A percentile compares a stretch with the other conserved stretches of the same genome.
These are phyloP conservation scores for Stylonectria norvegica DNA, from an alignment of 2,329 filamentous ascomycete species.

Conservation along the genomic window DNA sequence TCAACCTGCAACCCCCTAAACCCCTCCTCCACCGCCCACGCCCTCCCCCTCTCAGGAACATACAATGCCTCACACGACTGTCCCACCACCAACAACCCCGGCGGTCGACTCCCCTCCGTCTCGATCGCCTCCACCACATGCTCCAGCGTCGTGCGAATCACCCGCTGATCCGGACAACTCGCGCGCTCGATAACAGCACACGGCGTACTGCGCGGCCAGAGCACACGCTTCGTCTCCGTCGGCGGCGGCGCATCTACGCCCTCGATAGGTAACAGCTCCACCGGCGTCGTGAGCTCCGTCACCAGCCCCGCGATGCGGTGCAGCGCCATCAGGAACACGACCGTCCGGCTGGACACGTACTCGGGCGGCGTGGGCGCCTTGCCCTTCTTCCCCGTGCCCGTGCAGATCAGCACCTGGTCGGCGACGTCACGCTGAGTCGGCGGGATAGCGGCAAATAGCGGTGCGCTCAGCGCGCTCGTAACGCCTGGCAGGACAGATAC, in stretches of 20 bases:
- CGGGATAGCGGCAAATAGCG: slow-evolving; percentile 84
- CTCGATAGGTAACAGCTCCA: slow-evolving; percentile 31
- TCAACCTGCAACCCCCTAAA: slow-evolving; percentile 67
- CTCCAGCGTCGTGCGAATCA: slow-evolving; percentile 81
- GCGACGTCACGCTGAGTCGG: slow-evolving; percentile 84
- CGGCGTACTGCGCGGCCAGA: slow-evolving; percentile 76
- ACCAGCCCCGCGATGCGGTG: slow-evolving; percentile 78
- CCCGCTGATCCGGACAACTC: slow-evolving; percentile 88
- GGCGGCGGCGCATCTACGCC: slow-evolving; percentile 15
- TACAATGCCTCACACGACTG: slow-evolving; percentile 76
- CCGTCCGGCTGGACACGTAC: slow-evolving; percentile 72
- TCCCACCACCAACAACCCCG: slow-evolving; percentile 83
- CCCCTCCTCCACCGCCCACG: slow-evolving; percentile 85
- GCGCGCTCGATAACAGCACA: slow-evolving; percentile 93
- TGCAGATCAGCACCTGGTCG: slow-evolving; percentile 94
- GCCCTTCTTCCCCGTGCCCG: slow-evolving; percentile 89
- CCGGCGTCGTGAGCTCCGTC: slow-evolving; percentile 58
- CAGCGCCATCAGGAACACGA: slow-evolving; percentile 92
- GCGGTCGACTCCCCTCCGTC: slow-evolving; percentile 82
- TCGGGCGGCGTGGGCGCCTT: slow-evolving; percentile 76
- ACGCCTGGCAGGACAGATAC: slow-evolving; percentile 80
- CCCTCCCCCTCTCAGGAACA: slow-evolving; percentile 52
- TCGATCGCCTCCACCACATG: slow-evolving; percentile 81
- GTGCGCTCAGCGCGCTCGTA: slow-evolving; percentile 81
- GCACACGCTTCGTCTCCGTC: slow-evolving; percentile 26